Base-by-base conservation (phyloP, 805 yeast genomes). In the Metschnikowia kunwiensis region DNA sequence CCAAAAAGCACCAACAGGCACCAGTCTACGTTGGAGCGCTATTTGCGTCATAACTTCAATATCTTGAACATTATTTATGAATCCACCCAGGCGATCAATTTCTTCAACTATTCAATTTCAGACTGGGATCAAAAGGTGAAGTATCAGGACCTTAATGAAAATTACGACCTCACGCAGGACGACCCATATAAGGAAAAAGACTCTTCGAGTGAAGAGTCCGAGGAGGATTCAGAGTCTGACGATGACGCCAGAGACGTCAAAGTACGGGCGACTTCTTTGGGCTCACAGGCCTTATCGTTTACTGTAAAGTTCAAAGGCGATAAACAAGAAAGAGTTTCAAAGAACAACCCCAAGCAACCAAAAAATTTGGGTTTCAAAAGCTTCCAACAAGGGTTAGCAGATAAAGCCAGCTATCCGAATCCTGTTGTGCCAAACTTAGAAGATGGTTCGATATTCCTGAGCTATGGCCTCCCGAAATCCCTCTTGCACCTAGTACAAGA, bases 31-130 rank as follows among this genome's bases (percentile, higher is more conserved):
- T 29, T 40, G 21, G 49, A 61, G 3, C 54, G 53, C 12, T 52
- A 53, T 19, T 41, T 62, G 25, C 47, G 59, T 34, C 49, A 50
- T 29, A 51, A 50, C 20, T 63, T 70, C 51, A 57, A 43, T 40
- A 60, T 53, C 44, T 45, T 62, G 43, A 49, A 57, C 42, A 47
- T 65, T 11, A 65, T 71, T 35, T 75, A 59, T 49, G 67, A 59
- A 40, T 66, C 78, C 9, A 74, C 80, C 1, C 73, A 74, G 26
- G 60, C 72, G 1, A 68, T 76, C 25, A 76, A 72, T 47, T 47
- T 63, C 10, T 63, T 65, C 42, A 71, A 73, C 46, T 76, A 74
- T 49, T 48, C 63, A 16, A 67, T 75, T 19, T 49, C 56, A 10
- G 62, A 57, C 16, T 49, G 44, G 12, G 69, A 62, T 24, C 51